Conservation (phyloP, 352 stramenopile genomes). For the Phytophthora macrochlamydospora region DNA sequence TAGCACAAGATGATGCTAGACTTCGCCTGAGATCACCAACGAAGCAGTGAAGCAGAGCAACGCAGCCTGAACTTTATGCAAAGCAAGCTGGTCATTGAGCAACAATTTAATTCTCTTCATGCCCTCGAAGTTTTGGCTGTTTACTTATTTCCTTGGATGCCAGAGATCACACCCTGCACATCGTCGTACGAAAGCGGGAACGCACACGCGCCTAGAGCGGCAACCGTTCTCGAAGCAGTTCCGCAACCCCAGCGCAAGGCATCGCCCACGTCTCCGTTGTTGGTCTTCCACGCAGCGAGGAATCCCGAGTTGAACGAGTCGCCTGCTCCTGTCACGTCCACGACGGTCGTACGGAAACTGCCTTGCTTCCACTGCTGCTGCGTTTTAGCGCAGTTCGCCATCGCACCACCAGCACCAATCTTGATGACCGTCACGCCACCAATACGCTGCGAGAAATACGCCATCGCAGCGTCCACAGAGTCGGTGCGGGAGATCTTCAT, state of each 20-base stretch:
- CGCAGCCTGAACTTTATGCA: slow-evolving; percentile 12
- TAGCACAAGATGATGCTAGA: slow-evolving; percentile 36
- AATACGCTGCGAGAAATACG: slow-evolving; percentile 50
- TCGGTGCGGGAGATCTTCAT: slow-evolving; percentile 59
- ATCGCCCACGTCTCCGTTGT: slow-evolving; percentile 46
- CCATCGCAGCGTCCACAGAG: slow-evolving; percentile 59
- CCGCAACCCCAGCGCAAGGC: slow-evolving; percentile 72
- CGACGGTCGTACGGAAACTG: slow-evolving; percentile 61
- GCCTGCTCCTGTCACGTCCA: slow-evolving; percentile 82
- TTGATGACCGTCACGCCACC: slow-evolving; percentile 72
- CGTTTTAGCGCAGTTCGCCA: slow-evolving; percentile 51
- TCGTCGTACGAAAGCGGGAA: slow-evolving; percentile 47
- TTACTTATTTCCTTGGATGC: slow-evolving; percentile 9
- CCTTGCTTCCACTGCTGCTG: slow-evolving; percentile 45
- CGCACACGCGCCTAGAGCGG: slow-evolving; percentile 59
- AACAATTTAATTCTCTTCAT: not conserved
- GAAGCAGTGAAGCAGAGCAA: slow-evolving; percentile 19
- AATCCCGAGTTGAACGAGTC: slow-evolving; percentile 89
- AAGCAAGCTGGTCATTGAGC: not conserved
- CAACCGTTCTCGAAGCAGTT: slow-evolving; percentile 65
- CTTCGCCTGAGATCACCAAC: slow-evolving; percentile 1
- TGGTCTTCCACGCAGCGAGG: slow-evolving; percentile 66
- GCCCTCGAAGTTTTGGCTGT: not conserved
- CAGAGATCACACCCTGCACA: slow-evolving; percentile 44
- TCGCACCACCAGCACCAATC: slow-evolving; percentile 63